Percentiles rank a stretch among this genome's conserved stretches.
Evolutionary conservation across 805 yeast genomes (phyloP).

Genomic region (Pichia kluyveri): DNA sequence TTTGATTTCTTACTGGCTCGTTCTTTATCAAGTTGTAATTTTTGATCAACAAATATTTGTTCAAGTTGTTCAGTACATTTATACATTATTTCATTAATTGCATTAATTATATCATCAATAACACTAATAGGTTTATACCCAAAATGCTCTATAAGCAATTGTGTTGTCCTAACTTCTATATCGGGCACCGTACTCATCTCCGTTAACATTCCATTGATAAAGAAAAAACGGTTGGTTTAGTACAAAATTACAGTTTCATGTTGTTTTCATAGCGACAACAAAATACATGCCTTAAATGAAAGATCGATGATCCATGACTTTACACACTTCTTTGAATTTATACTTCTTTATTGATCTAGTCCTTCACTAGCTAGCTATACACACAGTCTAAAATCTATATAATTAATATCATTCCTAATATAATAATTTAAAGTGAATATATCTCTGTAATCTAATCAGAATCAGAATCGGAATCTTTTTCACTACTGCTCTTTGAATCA

Average conservation of each 20-base stretch:
- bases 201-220: neutral
- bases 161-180: constrained; percentile 20
- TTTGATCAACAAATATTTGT: constrained; percentile 37
- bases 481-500: neutral
- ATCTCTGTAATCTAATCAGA: neutral
- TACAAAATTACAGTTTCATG: too few relatives aligned
- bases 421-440: too few relatives aligned
- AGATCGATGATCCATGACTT: too few relatives aligned
- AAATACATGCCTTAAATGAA: too few relatives aligned
- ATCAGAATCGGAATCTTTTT: constrained; percentile 1
- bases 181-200: neutral
- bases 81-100: constrained; percentile 76
- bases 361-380: too few relatives aligned
- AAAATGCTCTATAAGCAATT: constrained; percentile 72
- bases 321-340: too few relatives aligned
- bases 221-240: too few relatives aligned
- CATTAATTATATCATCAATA: constrained; percentile 81
- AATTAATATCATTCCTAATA: too few relatives aligned
- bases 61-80: constrained; percentile 77
- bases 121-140: constrained; percentile 78
- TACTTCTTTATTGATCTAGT: too few relatives aligned
- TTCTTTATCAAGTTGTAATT: constrained; percentile 12
- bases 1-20: neutral
- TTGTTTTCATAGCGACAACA: too few relatives aligned
- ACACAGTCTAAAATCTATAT: too few relatives aligned